These are phyloP conservation scores for Phytopythium ostracodes DNA, from an alignment of 352 stramenopile species.

Conservation along the genomic window DNA sequence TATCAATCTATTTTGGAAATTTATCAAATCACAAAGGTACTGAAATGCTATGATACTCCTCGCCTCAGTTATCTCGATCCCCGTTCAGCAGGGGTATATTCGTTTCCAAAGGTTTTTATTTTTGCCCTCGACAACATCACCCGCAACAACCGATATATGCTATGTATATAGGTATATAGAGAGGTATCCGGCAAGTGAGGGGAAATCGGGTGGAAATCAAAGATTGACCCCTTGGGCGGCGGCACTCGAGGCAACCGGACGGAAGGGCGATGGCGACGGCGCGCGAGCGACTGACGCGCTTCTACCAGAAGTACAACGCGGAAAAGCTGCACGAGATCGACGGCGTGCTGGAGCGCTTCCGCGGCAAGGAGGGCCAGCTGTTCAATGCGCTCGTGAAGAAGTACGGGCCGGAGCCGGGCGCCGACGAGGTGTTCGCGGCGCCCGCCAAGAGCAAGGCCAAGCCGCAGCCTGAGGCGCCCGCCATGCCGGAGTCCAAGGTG, in stretches of 20 bases:
- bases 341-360: slow-evolving; percentile 76
- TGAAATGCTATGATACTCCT: too few relatives aligned
- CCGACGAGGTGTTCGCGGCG: slow-evolving; percentile 35
- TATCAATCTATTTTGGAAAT: too few relatives aligned
- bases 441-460: slow-evolving; percentile 8
- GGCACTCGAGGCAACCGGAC: background rate
- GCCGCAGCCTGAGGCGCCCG: slow-evolving; percentile 8
- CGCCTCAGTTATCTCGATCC: background rate
- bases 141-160: background rate
- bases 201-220: slow-evolving; percentile 2
- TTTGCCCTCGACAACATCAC: background rate
- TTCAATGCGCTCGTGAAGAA: slow-evolving; percentile 80
- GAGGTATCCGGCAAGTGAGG: background rate
- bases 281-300: slow-evolving; percentile 66
- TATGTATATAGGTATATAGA: background rate
- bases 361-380: slow-evolving; percentile 66
- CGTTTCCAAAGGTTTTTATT: background rate
- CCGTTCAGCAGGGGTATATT: background rate
- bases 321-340: slow-evolving; percentile 84
- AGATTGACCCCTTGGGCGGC: background rate
- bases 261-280: slow-evolving; percentile 39
- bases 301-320: slow-evolving; percentile 85
- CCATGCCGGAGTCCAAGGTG: slow-evolving; percentile 20
- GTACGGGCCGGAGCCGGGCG: slow-evolving; percentile 70
- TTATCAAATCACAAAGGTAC: too few relatives aligned